Base-by-base conservation (phyloP, 495 filamentous ascomycete species). In the Penicillium lividum region DNA sequence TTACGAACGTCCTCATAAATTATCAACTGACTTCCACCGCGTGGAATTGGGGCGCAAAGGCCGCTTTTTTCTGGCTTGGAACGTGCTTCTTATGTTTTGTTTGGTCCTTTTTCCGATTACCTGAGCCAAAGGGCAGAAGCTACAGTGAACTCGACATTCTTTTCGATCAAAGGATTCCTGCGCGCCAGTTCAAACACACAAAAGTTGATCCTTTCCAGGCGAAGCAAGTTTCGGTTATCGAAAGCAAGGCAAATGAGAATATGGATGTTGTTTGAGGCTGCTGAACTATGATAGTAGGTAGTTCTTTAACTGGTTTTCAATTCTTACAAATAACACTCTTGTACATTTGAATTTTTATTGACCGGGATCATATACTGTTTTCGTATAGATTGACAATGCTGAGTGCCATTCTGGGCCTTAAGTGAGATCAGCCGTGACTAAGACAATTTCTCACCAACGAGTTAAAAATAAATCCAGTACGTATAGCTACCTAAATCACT, bases 61-160 rank as follows among this genome's bases (percentile, higher is more conserved):
- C 82, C 6, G 86, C 82, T 7, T 89, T 89, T 66, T 88, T 90
- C 73, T 91, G 84, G 84, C 84, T 75, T 6, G 86, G 81, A 0
- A 83, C 82, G 11, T 86, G 84, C 64, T 81, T 86, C 60, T 65
- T 82, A 33, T 87, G 84, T 67, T 76, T 89, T 47, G 63, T 86
- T 22, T 90, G 86, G 74, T 78, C 80, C 0, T 89, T 80, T 65
- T 88, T 88, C 76, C 79, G 86, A 3, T 74, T 90, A 1, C 87
- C 87, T 0, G 87, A 90, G 61, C 85, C 87, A 0, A 74, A 79
- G 16, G 86, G 84, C 0, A 76, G 85, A 5, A 83, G 83, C 0
- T 88, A 85, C 61, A 84, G 81, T 29, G 86, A 90, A 64, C 80
- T 67, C 53, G 64, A 67, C 30, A n/a, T 69, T 13, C 46, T 67